phyloP scores from a whole-genome alignment of 2,329 filamentous ascomycete genomes.

The Neodidymelliopsis sp. region DNA sequence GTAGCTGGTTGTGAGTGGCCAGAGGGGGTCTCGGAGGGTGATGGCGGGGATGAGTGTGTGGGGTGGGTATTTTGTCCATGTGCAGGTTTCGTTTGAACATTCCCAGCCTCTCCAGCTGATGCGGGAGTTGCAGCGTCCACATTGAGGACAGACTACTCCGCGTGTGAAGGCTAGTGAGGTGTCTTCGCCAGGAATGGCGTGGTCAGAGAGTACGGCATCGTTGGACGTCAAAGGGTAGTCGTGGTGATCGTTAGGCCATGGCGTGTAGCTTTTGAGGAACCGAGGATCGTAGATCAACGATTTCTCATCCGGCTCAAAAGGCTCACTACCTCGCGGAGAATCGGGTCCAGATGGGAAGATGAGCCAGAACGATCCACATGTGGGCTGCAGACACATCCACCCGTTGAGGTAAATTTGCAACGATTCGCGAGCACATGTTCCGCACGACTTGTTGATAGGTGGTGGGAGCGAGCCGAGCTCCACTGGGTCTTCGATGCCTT shows the following conservation, averaged over 20 bases:
- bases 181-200: conserved; percentile 54
- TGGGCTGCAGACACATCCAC: conserved; percentile 66
- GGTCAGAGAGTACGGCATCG: conserved; percentile 37
- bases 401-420: conserved; percentile 54
- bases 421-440: conserved; percentile 40
- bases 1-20: conserved; percentile 46
- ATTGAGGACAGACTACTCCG: conserved; percentile 72
- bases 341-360: conserved; percentile 27
- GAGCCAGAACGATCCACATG: conserved; percentile 65
- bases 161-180: conserved; percentile 62
- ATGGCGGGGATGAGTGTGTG: conserved; percentile 39
- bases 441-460: conserved; percentile 48
- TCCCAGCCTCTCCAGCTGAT: conserved; percentile 68
- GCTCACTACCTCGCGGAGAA: conserved; percentile 20
- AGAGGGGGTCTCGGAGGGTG: conserved; percentile 45
- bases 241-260: conserved; percentile 50
- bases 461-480: conserved; percentile 39
- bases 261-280: conserved; percentile 65
- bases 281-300: conserved; percentile 60
- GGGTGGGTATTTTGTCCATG: conserved; percentile 52
- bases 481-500: conserved; percentile 37
- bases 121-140: conserved; percentile 67
- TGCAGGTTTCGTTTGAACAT: conserved; percentile 63
- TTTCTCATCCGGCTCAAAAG: conserved; percentile 41
- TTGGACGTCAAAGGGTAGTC: conserved; percentile 47